Base-by-base conservation (phyloP, 148 eudicot species). In the Chenopodium quinoa region DNA sequence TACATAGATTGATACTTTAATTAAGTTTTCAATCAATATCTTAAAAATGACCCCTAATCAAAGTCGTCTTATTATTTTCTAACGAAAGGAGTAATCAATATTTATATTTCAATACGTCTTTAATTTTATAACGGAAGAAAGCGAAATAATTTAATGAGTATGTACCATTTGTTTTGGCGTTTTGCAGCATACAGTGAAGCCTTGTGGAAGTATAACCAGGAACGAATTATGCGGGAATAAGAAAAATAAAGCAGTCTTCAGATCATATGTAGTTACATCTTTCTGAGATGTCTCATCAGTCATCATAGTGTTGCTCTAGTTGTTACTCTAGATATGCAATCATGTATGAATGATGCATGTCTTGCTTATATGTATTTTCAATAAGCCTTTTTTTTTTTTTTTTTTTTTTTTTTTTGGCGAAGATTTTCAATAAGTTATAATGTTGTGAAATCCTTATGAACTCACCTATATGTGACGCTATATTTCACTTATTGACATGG, bases 261-360 rank as follows among this genome's bases (percentile, higher is more conserved):
- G 40, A 29, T 27, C 2, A 67, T 67, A 29, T 2, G 37, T 27
- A 25, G 34, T 64, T 9, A 16, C 68, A 47, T 58, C 78, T n/a
- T 37, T 77, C 56, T 44, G 27, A 63, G 20, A 47, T 48, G 19
- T 78, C n/a, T 78, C 44, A 31, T 67, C 22, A 19, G 13, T 78
- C 44, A 31, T 67, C 22, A 19, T 58, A 58, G 63, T 13, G 62
- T 46, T 63, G 0, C 60, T 66, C 34, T 46, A 2, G 71, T 77
- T 64, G 54, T 64, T 32, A 23, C 65, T 44, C 52, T 60, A 60
- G 68, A 76, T 68, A 9, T 76, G 68, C 79, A 60, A 37, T 11
- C 54, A 23, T 46, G 44, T 40, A 40, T 40, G 44, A 40, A 50
- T 60, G n/a, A 58, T 58, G 63, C 31, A 60, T 60, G 68, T 64